phyloP scores from a whole-genome alignment of 192 early-diverging fungal species.

The Coemansia sp. region DNA sequence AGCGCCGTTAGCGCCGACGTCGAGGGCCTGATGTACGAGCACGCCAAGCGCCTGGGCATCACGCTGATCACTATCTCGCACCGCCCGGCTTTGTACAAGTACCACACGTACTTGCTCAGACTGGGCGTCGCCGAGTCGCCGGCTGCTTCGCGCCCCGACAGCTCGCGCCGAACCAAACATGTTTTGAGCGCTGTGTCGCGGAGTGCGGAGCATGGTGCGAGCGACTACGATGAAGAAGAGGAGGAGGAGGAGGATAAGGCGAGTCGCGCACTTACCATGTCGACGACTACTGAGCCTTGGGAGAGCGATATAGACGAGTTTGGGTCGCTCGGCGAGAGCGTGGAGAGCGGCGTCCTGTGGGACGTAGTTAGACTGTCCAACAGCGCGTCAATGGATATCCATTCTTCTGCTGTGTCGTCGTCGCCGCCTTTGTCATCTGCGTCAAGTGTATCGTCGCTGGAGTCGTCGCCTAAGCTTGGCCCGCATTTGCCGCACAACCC shows the following conservation, averaged over 20 bases:
- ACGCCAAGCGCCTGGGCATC: conserved; percentile 79
- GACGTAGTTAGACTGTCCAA: conserved; percentile 44
- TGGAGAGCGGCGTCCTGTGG: conserved; percentile 47
- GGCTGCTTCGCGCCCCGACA: background rate
- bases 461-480: conserved; percentile 1
- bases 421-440: background rate
- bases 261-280: conserved; percentile 6
- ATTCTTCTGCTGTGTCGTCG: background rate
- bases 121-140: conserved; percentile 57
- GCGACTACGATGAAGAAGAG: too few relatives aligned
- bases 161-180: too few relatives aligned
- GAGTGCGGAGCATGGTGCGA: too few relatives aligned
- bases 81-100: conserved; percentile 91
- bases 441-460: background rate
- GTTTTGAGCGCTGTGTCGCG: too few relatives aligned
- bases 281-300: conserved; percentile 48
- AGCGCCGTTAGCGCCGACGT: conserved; percentile 89
- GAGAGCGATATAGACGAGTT: conserved; percentile 34
- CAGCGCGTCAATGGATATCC: conserved; percentile 1
- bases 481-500: too few relatives aligned
- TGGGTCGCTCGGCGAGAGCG: conserved; percentile 9
- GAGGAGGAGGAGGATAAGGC: too few relatives aligned
- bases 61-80: conserved; percentile 93
- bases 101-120: conserved; percentile 89
- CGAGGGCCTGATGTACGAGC: conserved; percentile 88